Evolutionary conservation across 352 stramenopile species (phyloP).

Genomic region (Elongisporangium anandrum): DNA sequence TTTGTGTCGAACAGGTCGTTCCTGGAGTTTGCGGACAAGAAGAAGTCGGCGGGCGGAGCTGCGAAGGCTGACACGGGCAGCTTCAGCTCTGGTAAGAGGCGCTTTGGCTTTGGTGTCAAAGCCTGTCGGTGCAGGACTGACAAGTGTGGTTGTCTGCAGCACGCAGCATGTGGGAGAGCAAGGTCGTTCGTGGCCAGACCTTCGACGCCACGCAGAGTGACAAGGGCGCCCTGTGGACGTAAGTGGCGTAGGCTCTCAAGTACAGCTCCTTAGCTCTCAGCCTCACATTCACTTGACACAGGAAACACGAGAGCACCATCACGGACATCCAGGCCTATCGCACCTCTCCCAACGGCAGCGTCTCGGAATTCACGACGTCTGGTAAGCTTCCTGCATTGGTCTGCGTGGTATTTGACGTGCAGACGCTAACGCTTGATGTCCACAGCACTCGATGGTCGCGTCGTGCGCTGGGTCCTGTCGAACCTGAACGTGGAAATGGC

Average conservation of each 20-base stretch:
- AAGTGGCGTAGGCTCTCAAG: conserved; percentile 12
- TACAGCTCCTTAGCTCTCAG: neutral
- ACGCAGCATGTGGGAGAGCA: conserved; percentile 81
- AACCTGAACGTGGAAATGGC: conserved; percentile 73
- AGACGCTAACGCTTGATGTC: neutral
- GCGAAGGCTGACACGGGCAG: conserved; percentile 54
- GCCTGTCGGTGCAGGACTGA: neutral
- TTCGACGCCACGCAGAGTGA: conserved; percentile 78
- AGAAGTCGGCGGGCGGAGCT: conserved; percentile 36
- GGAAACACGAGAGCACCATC: conserved; percentile 85
- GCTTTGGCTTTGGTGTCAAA: neutral
- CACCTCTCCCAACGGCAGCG: conserved; percentile 36
- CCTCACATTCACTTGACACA: conserved; percentile 11
- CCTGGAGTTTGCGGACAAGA: conserved; percentile 75
- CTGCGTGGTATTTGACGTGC: too few species aligned
- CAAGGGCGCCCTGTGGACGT: conserved; percentile 82
- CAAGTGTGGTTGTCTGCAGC: conserved; percentile 21
- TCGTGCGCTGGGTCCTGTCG: conserved; percentile 76
- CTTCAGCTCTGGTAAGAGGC: conserved; percentile 55
- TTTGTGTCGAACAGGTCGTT: conserved; percentile 43
- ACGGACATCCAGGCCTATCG: conserved; percentile 76
- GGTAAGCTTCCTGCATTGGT: conserved; percentile 41
- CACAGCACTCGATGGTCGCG: conserved; percentile 71
- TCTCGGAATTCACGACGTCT: conserved; percentile 81
- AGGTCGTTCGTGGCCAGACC: conserved; percentile 77